Evolutionary conservation across 2,329 filamentous ascomycete genomes (phyloP), one percentile per base, ranked within the genome.

Genomic region (Trichoderma endophyticum): DNA sequence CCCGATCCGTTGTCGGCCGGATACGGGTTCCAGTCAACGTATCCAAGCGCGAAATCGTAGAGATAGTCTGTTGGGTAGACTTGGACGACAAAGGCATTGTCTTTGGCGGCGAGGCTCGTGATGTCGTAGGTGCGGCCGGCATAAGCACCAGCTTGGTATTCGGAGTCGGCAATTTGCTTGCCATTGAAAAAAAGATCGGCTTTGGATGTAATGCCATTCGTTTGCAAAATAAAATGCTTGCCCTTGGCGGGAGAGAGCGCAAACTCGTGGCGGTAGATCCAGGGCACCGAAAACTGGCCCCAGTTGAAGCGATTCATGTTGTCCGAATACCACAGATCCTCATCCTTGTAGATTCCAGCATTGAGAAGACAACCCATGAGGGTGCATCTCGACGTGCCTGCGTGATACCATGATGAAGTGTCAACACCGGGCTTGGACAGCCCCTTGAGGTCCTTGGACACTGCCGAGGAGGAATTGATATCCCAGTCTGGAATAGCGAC

Each of bases 1-100:
- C 89, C 89, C 0, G 88, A 90, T 3, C 89, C 89, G 61, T 90
- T 90, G 76, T 91, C 89, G 0, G 87, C 84, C 0, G 89, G 87
- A 69, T 86, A 74, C 8, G 75, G 75, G 43, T 75, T 77, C 75
- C 75, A 77, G 71, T 77, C 75, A 36, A 77, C 75, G 24, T 73
- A 77, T 18, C 74, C 87, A 11, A 89, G 79, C 0, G 86, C 88
- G 67, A 91, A 85, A 73, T 91, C 88, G 28, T 85, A 83, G 18
- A 86, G 82, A 76, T 90, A 90, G 73, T 89, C 82, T 0, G 89
- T 90, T 0, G 89, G 88, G 73, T 90, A 84, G 0, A 84, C 86
- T 51, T 82, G 82, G 21, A 90, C 83, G 1, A 87, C 80, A 3
- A 91, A 73, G 0, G 85, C 84, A 74, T 91, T 90, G 0, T 73